Base-by-base conservation (phyloP, 371 early-diverging fungal genomes). In the Batkoa obscura region DNA sequence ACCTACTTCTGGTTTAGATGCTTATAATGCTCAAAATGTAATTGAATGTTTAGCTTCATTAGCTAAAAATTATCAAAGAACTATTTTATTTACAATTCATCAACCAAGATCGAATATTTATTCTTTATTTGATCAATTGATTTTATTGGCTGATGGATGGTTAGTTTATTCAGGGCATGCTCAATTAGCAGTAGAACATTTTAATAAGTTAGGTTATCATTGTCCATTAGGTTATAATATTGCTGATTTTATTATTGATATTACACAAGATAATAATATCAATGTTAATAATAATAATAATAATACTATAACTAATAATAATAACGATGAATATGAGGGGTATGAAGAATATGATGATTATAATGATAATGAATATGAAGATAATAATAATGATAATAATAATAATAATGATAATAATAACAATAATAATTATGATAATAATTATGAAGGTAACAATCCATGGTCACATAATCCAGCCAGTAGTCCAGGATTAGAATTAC, bases 21-120 rank as follows among this genome's bases (percentile, higher is more conserved):
- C 91, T 0, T 90, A 84, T 67, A 94, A 88, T 59, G 94, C 98
- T 0, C 79, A 81, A 55, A 86, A 88, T 50, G 90, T 99, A 2
- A 78, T 97, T 38, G 76, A 86, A 43, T 79, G 83, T 17, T 70
- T 98, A 17, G 85, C 82, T 5, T 72, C 78, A 0, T 63, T 97
- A 31, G 93, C 96, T 0, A 72, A 79, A 31, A 70, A 75, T 30
- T 80, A 81, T 58, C 83, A 86, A 45, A 81, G 90, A 30, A 94
- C 95, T 0, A 79, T 98, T 30, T 72, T 95, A 3, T 84, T 88
- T 62, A 91, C 90, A 8, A 91, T 95, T 37, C 96, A 98, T 63
- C 98, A 95, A 62, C 98, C 98, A 2, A 77, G 94, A 10, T 81
- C 85, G 13, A 86, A 95, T 58, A 90, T 96, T 50, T 87, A 86